Conservation (phyloP, 2,329 filamentous ascomycete genomes). For the Cyanodermella asteris region DNA sequence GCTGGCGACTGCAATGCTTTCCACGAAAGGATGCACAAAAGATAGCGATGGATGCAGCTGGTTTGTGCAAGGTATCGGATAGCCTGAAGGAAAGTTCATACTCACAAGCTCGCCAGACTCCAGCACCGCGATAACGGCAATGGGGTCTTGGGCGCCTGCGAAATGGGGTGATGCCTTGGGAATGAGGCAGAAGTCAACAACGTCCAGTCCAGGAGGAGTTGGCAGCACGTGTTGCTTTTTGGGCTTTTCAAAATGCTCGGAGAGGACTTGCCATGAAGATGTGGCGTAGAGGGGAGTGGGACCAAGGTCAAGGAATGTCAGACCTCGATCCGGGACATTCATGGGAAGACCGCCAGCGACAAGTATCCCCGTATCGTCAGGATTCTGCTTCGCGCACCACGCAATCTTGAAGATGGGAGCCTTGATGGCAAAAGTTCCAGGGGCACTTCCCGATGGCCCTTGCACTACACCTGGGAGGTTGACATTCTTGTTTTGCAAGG, state of each 20-base stretch:
- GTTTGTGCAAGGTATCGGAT: constrained; percentile 78
- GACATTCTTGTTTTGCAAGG: constrained; percentile 50
- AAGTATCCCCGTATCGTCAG: constrained; percentile 76
- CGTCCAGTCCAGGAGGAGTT: constrained; percentile 54
- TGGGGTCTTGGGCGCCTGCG: constrained; percentile 69
- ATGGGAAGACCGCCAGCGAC: constrained; percentile 60
- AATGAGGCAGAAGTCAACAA: constrained; percentile 62
- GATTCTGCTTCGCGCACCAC: constrained; percentile 89
- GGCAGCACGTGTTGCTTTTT: constrained; percentile 50
- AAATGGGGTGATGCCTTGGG: constrained; percentile 71
- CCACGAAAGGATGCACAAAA: constrained; percentile 78
- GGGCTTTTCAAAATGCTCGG: constrained; percentile 54
- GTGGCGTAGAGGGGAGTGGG: constrained; percentile 78
- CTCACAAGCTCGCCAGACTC: constrained; percentile 77
- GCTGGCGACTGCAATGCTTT: constrained; percentile 45
- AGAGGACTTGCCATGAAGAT: constrained; percentile 66
- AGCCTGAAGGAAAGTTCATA: constrained; percentile 76
- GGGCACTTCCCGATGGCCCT: constrained; percentile 19
- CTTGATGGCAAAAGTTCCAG: constrained; percentile 35
- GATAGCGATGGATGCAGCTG: constrained; percentile 73
- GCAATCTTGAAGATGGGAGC: constrained; percentile 58
- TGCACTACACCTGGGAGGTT: constrained; percentile 37
- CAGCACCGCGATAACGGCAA: constrained; percentile 59
- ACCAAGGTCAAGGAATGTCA: constrained; percentile 81
- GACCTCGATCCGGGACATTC: constrained; percentile 45